phyloP scores from a whole-genome alignment of 2,329 filamentous ascomycete species.

The Aspergillus alliaceus region DNA sequence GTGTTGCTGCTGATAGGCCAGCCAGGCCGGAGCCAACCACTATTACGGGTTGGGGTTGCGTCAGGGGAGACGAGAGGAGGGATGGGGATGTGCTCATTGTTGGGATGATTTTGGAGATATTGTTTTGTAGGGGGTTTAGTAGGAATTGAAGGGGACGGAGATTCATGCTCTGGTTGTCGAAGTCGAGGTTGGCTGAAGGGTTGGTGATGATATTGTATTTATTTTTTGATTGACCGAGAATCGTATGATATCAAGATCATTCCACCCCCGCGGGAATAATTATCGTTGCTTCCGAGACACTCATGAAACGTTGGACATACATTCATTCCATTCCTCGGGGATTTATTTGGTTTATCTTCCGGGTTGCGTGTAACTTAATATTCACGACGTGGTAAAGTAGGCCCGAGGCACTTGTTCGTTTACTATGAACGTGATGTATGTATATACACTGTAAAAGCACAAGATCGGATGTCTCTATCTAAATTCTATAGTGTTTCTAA shows the following conservation, averaged over 20 bases:
- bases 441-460: too few species aligned
- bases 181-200: neutral
- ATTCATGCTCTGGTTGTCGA: neutral
- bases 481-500: too few species aligned
- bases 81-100: neutral
- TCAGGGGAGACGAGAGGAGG: neutral
- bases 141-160: neutral
- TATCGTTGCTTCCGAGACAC: neutral
- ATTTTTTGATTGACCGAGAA: neutral
- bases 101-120: neutral
- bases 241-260: neutral
- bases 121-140: neutral
- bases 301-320: neutral
- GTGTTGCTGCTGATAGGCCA: slow-evolving; percentile 59
- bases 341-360: neutral
- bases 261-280: neutral
- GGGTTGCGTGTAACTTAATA: too few species aligned
- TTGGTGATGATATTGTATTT: neutral
- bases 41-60: slow-evolving; percentile 43
- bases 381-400: neutral
- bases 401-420: neutral
- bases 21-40: slow-evolving; percentile 67
- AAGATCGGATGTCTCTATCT: too few species aligned
- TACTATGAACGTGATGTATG: too few species aligned
- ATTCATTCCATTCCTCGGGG: neutral